These are phyloP conservation scores for Lentinula lateritia DNA, from an alignment of 768 basidiomycete species.

Conservation along the genomic window DNA sequence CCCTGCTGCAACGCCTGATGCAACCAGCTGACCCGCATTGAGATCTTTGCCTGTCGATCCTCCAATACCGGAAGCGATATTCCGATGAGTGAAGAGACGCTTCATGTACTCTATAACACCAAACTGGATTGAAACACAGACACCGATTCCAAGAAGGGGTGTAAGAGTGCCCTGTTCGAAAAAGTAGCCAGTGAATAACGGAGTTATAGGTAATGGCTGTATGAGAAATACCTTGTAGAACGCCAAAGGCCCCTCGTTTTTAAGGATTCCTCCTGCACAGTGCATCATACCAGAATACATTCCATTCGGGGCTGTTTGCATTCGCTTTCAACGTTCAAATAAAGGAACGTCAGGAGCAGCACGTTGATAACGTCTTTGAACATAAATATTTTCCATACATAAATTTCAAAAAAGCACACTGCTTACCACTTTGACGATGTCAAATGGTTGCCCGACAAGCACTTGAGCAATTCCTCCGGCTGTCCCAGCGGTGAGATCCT, in stretches of 20 bases:
- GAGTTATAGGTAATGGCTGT: neutral
- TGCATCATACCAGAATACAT: constrained; percentile 86
- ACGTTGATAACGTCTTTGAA: constrained; percentile 7
- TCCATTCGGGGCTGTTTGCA: constrained; percentile 90
- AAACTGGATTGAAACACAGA: constrained; percentile 96
- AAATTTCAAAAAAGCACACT: neutral
- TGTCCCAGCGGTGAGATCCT: constrained; percentile 87
- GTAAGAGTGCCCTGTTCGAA: constrained; percentile 74
- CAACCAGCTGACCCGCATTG: constrained; percentile 58
- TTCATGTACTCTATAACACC: constrained; percentile 85
- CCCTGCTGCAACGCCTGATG: constrained; percentile 80
- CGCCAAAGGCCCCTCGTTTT: constrained; percentile 86
- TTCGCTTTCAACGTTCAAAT: constrained; percentile 47
- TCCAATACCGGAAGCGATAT: constrained; percentile 52
- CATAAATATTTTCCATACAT: constrained; percentile 8
- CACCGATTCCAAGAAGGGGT: constrained; percentile 86
- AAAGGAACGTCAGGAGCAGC: neutral
- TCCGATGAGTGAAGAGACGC: constrained; percentile 65
- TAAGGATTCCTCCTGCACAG: constrained; percentile 86
- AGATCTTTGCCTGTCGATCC: constrained; percentile 62
- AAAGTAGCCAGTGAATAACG: neutral
- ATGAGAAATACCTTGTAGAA: constrained; percentile 77
- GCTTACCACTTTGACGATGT: constrained; percentile 94
- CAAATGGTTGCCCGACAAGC: constrained; percentile 90
- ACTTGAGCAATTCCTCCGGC: constrained; percentile 91